Evolutionary conservation across 2,329 filamentous ascomycete genomes (phyloP).

Genomic region (Colletotrichum neosansevieriae): DNA sequence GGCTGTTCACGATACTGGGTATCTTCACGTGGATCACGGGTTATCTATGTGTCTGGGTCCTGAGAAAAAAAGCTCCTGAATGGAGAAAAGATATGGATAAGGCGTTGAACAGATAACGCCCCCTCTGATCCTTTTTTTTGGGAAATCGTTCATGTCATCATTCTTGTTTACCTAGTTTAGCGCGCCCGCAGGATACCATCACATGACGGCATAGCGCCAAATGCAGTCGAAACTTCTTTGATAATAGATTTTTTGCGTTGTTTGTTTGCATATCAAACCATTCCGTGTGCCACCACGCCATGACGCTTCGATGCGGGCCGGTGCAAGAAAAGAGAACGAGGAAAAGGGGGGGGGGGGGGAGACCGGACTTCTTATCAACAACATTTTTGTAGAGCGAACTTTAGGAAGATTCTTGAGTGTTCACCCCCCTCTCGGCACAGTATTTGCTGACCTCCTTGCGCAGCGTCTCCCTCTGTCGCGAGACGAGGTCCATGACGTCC

Average conservation of each 20-base stretch:
- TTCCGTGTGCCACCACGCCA: conserved; percentile 1
- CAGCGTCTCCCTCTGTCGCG: conserved; percentile 73
- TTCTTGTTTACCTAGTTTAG: not conserved
- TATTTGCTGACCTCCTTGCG: conserved; percentile 82
- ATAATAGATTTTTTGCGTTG: conserved; percentile 1
- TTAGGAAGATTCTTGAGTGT: not conserved
- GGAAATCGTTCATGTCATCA: conserved; percentile 1
- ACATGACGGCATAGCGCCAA: conserved; percentile 13
- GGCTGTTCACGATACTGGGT: conserved; percentile 74
- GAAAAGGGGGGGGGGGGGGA: too few species aligned
- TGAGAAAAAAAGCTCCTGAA: conserved; percentile 69
- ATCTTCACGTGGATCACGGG: conserved; percentile 69
- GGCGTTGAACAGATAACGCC: conserved; percentile 47
- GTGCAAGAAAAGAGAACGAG: not conserved
- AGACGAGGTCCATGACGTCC: conserved; percentile 76
- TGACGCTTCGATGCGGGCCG: conserved; percentile 6
- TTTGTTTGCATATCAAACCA: conserved; percentile 9
- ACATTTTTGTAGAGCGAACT: not conserved
- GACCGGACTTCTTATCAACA: not conserved
- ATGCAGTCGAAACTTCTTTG: not conserved
- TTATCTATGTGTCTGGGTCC: conserved; percentile 68
- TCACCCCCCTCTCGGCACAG: conserved; percentile 71
- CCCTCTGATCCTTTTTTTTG: too few species aligned
- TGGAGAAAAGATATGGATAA: conserved; percentile 76
- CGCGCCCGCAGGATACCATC: not conserved